Conservation (phyloP, 768 basidiomycete genomes). For the Tremella yokohamensis region DNA sequence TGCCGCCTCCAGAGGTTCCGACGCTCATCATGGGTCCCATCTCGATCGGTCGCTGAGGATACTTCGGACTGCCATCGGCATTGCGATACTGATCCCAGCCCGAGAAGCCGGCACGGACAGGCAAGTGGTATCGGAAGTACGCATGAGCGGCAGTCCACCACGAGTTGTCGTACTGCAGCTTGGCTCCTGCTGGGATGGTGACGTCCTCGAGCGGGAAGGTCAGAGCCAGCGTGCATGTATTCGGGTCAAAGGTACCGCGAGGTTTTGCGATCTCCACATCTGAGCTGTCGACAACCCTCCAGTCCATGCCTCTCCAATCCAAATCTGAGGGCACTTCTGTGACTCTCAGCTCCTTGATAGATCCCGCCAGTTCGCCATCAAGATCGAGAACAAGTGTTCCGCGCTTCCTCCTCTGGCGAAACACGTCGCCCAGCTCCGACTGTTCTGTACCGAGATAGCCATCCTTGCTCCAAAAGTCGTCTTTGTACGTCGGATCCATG, state of each 20-base stretch:
- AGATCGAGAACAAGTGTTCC: too few species aligned
- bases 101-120: not conserved
- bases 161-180: not conserved
- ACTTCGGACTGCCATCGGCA: not conserved
- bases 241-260: too few species aligned
- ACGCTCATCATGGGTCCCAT: not conserved
- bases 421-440: not conserved
- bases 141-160: not conserved
- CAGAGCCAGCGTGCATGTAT: not conserved
- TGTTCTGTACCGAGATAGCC: constrained; percentile 4
- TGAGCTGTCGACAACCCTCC: too few species aligned
- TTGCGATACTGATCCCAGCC: not conserved
- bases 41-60: not conserved
- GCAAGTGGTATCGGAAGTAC: not conserved
- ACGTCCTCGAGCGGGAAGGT: not conserved
- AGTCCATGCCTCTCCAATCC: too few species aligned
- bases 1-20: not conserved
- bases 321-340: too few species aligned
- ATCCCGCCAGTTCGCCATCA: too few species aligned
- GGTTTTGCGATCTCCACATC: too few species aligned
- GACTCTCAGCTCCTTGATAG: too few species aligned
- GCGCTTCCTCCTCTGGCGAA: constrained; percentile 2
- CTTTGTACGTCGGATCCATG: not conserved
- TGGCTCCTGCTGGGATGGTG: not conserved
- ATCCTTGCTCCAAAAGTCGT: constrained; percentile 6